phyloP scores from a whole-genome alignment of 805 yeast species.

The Spathaspora hagerdaliae region DNA sequence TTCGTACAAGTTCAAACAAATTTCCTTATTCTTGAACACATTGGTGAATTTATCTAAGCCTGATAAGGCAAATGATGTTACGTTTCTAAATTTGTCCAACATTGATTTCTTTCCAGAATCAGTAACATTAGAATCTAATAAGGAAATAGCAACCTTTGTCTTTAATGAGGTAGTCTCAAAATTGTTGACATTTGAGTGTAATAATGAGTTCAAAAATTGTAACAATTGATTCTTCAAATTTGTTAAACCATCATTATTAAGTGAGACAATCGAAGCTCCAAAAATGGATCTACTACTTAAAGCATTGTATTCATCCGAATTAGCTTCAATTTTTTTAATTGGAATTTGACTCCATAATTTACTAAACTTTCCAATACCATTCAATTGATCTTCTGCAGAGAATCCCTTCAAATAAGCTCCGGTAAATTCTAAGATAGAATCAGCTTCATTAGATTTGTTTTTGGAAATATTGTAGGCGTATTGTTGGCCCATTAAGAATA shows the following conservation, averaged over 20 bases:
- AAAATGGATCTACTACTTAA: constrained; percentile 56
- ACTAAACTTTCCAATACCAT: constrained; percentile 48
- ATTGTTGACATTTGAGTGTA: constrained; percentile 24
- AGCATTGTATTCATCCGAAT: constrained; percentile 29
- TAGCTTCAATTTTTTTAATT: constrained; percentile 34
- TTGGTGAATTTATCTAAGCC: constrained; percentile 34
- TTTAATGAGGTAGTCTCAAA: constrained; percentile 32
- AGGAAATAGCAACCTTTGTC: constrained; percentile 48
- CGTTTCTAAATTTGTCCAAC: constrained; percentile 29
- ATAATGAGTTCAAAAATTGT: constrained; percentile 52
- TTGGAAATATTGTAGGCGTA: constrained; percentile 43
- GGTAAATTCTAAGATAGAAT: constrained; percentile 66
- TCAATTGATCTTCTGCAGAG: constrained; percentile 61
- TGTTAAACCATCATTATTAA: constrained; percentile 45
- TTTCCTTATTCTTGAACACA: constrained; percentile 12
- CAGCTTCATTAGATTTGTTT: constrained; percentile 63
- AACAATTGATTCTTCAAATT: constrained; percentile 49
- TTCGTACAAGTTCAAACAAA: constrained; percentile 44
- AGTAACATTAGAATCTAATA: constrained; percentile 39
- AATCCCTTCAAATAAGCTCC: constrained; percentile 67
- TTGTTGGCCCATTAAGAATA: constrained; percentile 80
- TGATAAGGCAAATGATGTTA: constrained; percentile 31
- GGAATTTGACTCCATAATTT: constrained; percentile 51
- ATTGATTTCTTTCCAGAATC: constrained; percentile 24
- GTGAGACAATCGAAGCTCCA: constrained; percentile 54